Evolutionary conservation across 148 eudicot species (phyloP), one percentile per base, ranked within the genome.

Genomic region (Selenicereus undatus): DNA sequence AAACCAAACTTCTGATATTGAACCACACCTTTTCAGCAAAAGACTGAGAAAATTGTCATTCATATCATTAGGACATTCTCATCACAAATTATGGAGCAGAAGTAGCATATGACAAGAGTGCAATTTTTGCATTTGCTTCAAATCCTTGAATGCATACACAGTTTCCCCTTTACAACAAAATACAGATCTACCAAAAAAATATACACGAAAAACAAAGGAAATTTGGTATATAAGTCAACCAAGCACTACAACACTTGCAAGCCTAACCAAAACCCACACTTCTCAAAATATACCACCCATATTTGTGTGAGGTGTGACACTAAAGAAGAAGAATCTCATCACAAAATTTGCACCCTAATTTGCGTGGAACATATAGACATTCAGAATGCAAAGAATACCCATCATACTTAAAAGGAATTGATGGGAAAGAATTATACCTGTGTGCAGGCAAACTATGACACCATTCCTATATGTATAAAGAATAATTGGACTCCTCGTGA

Each of bases 341-440:
- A 77, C 81, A 71, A 81, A 84, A n/a, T 77, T 73, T 66, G 71
- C 83, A 84, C 81, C 52, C 79, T 74, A 52, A n/a, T 66, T 62
- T 78, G 79, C 81, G 78, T 56, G 79, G 81, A 78, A 30, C 71
- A 39, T 74, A 84, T 84, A 79, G 81, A 84, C 86, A 65, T 81
- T 32, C 18, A 14, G 75, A 32, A 79, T 73, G 50, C 7, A 81
- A 81, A 84, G 78, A 81, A 81, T 84, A 84, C 79, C 81, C 81
- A 45, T 81, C 83, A 42, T 75, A 73, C 83, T 73, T 73, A 43
- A 71, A 32, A 71, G 24, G 65, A 80, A 39, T 45, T 39, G 81
- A 77, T 71, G 48, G 65, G 13, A 84, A 81, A 81, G 83, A 84
- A 84, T 84, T 32, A 74, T 81, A 84, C 86, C 76, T 75, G 83